A percentile compares a stretch with the other conserved stretches of the same genome.
phyloP scores from a whole-genome alignment of 257 asterid genomes.

The Forsythia suspensa region DNA sequence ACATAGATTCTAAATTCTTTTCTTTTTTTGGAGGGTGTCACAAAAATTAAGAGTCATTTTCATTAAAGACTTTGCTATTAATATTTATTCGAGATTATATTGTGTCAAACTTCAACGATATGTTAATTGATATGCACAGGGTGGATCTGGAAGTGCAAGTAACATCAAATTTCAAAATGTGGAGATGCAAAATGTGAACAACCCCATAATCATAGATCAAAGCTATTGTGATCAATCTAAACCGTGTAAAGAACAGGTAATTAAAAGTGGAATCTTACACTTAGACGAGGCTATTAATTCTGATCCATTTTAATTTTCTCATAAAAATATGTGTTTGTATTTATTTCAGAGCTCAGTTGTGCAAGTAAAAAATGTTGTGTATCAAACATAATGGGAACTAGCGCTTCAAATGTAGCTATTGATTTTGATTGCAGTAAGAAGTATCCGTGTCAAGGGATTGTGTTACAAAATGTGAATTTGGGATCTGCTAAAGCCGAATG shows the following conservation, averaged over 20 bases:
- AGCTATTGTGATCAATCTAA: slow-evolving; percentile 61
- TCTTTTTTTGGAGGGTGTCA: too few species aligned
- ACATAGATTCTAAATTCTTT: too few species aligned
- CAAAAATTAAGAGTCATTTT: too few species aligned
- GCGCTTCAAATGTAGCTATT: slow-evolving; percentile 56
- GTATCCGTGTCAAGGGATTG: slow-evolving; percentile 62
- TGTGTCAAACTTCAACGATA: too few species aligned
- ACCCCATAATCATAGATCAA: slow-evolving; percentile 83
- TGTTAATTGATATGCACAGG: slow-evolving; percentile 34
- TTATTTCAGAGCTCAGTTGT: slow-evolving; percentile 52
- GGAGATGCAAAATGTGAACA: slow-evolving; percentile 57
- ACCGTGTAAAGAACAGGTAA: slow-evolving; percentile 58
- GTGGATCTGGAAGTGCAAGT: slow-evolving; percentile 84
- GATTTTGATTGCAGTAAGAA: slow-evolving; percentile 53
- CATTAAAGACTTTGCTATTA: too few species aligned
- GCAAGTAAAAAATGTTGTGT: slow-evolving; percentile 52
- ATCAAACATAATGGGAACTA: slow-evolving; percentile 66
- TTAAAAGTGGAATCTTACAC: not conserved
- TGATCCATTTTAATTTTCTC: too few species aligned
- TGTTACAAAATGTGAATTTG: slow-evolving; percentile 55
- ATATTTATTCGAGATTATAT: too few species aligned
- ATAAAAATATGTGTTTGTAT: not conserved
- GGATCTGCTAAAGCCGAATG: slow-evolving; percentile 48
- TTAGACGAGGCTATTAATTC: too few species aligned
- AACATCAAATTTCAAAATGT: slow-evolving; percentile 68